Percentiles rank a stretch among this genome's conserved stretches.
Evolutionary conservation across 2,329 filamentous ascomycete species (phyloP).

Genomic region (Fusarium decemcellulare): DNA sequence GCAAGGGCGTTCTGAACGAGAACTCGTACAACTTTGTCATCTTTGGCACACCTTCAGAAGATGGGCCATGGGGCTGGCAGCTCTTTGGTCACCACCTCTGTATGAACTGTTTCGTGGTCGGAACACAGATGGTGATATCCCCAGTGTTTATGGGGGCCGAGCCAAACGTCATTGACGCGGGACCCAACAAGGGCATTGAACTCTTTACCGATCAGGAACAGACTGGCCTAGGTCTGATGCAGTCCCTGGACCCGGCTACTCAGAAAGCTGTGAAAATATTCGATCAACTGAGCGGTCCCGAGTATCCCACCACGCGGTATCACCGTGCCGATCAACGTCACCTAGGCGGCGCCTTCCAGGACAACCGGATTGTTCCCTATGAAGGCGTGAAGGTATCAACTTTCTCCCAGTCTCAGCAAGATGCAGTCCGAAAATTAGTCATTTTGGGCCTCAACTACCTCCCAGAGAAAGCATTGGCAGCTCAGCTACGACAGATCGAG

Average conservation of each 20-base stretch:
- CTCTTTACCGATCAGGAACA: constrained; percentile 75
- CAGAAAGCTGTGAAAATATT: constrained; percentile 42
- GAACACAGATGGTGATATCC: constrained; percentile 74
- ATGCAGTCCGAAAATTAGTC: constrained; percentile 7
- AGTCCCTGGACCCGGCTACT: constrained; percentile 55
- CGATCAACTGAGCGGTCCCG: constrained; percentile 70
- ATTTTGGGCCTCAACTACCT: constrained; percentile 16
- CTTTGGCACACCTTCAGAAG: constrained; percentile 72
- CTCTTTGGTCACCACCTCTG: constrained; percentile 85
- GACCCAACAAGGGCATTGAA: constrained; percentile 72
- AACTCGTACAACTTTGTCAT: constrained; percentile 81
- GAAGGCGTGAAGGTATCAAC: constrained; percentile 70
- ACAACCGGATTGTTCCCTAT: constrained; percentile 81
- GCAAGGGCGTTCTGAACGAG: constrained; percentile 76
- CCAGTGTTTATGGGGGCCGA: constrained; percentile 86
- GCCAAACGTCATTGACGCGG: constrained; percentile 79
- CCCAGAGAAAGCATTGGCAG: constrained; percentile 12
- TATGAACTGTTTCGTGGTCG: constrained; percentile 76
- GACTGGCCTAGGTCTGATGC: constrained; percentile 77
- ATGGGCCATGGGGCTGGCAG: constrained; percentile 77
- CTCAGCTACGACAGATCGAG: constrained; percentile 65
- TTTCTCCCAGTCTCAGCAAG: constrained; percentile 12
- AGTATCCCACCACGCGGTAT: constrained; percentile 77
- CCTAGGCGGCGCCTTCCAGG: constrained; percentile 80
- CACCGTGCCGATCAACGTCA: constrained; percentile 85